These are phyloP conservation scores for Testicularia cyperi DNA, from an alignment of 1,284 basidiomycete species.

Conservation along the genomic window DNA sequence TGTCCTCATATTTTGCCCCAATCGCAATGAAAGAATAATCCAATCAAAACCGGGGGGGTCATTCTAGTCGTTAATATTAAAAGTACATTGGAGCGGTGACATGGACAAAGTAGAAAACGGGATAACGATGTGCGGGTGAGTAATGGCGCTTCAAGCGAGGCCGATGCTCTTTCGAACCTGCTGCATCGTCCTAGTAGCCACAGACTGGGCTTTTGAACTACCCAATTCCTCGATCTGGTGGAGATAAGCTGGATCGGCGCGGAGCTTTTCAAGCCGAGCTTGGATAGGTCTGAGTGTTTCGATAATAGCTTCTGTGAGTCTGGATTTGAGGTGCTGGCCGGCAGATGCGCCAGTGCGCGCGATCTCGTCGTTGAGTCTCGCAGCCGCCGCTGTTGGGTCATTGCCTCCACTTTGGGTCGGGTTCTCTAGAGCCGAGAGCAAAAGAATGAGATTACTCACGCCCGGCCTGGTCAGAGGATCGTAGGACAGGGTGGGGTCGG, in stretches of 20 bases:
- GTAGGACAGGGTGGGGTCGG: slow-evolving; percentile 69
- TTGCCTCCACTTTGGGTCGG: not conserved
- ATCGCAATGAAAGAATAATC: too few relatives aligned
- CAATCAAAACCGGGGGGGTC: too few relatives aligned
- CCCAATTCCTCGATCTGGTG: slow-evolving; percentile 70
- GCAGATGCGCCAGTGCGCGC: slow-evolving; percentile 62
- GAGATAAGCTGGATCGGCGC: slow-evolving; percentile 69
- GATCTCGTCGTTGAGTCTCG: slow-evolving; percentile 62
- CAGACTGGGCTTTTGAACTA: slow-evolving; percentile 67
- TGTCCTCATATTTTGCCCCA: too few relatives aligned
- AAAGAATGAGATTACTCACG: slow-evolving; percentile 77
- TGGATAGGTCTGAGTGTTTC: slow-evolving; percentile 72
- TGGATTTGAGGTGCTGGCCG: slow-evolving; percentile 73
- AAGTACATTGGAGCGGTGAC: too few relatives aligned
- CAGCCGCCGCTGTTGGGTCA: slow-evolving; percentile 57
- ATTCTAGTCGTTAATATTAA: too few relatives aligned
- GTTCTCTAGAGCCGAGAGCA: slow-evolving; percentile 63
- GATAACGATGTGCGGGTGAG: not conserved
- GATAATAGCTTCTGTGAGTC: slow-evolving; percentile 74
- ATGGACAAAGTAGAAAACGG: not conserved
- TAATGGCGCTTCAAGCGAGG: slow-evolving; percentile 60
- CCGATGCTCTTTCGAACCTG: slow-evolving; percentile 73
- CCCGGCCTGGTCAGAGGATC: slow-evolving; percentile 78
- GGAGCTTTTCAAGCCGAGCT: slow-evolving; percentile 70
- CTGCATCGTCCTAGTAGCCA: slow-evolving; percentile 69